Evolutionary conservation across 495 filamentous ascomycete genomes (phyloP).

Genomic region (Evansstolkia leycettana): DNA sequence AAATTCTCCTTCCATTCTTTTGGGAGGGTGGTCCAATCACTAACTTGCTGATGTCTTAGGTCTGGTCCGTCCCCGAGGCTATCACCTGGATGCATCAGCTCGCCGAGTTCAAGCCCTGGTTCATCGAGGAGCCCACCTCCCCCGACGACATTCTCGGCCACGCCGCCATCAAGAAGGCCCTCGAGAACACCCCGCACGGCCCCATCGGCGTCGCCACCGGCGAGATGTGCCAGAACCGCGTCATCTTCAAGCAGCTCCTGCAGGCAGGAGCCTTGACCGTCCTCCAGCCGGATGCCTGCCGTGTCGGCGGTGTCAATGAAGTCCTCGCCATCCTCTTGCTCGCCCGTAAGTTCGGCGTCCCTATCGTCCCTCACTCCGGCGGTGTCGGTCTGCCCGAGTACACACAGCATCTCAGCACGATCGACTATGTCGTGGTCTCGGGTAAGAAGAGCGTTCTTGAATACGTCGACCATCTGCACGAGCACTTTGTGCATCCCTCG

Average conservation of each 20-base stretch:
- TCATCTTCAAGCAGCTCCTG: conserved; percentile 88
- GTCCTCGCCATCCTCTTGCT: conserved; percentile 83
- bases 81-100: conserved; percentile 80
- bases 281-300: conserved; percentile 85
- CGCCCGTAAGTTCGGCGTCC: conserved; percentile 72
- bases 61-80: conserved; percentile 87
- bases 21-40: too few species aligned
- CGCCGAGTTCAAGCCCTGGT: conserved; percentile 82
- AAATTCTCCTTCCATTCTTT: too few species aligned
- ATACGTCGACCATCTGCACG: conserved; percentile 88
- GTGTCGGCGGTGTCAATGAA: conserved; percentile 86
- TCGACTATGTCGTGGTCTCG: conserved; percentile 83
- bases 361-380: conserved; percentile 79
- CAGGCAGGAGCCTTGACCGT: conserved; percentile 70
- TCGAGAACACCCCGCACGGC: conserved; percentile 48
- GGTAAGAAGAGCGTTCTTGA: conserved; percentile 75
- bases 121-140: conserved; percentile 94
- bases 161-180: conserved; percentile 68
- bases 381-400: conserved; percentile 90
- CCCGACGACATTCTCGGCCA: conserved; percentile 89
- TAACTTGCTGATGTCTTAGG: too few species aligned
- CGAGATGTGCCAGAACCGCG: conserved; percentile 94
- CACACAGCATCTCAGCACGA: conserved; percentile 85
- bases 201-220: conserved; percentile 78
- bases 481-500: conserved; percentile 78